phyloP scores from a whole-genome alignment of 106 monocot genomes.

The Allium sativum region DNA sequence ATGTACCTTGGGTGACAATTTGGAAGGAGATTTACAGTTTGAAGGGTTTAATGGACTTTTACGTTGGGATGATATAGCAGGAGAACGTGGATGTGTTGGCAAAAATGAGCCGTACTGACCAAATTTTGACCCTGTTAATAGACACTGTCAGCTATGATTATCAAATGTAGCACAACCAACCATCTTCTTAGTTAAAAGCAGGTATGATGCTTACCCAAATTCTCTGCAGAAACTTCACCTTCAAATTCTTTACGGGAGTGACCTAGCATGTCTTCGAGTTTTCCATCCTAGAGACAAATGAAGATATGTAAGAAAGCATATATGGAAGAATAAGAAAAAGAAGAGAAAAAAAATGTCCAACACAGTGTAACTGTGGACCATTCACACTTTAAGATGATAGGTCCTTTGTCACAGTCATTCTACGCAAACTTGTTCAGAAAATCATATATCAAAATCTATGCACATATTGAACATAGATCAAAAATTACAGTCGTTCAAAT shows the following conservation, averaged over 20 bases:
- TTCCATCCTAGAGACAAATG: conserved; percentile 38
- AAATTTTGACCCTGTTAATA: conserved; percentile 50
- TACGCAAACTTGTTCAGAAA: neutral
- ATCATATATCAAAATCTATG: neutral
- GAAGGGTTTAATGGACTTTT: conserved; percentile 25
- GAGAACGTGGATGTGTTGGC: conserved; percentile 41
- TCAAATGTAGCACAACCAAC: neutral
- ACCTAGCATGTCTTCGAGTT: conserved; percentile 42
- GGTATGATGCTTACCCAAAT: conserved; percentile 31
- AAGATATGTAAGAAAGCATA: neutral
- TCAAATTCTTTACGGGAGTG: conserved; percentile 49
- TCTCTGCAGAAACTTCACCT: conserved; percentile 38
- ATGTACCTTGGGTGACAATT: conserved; percentile 26
- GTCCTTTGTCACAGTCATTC: neutral
- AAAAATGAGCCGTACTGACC: conserved; percentile 74
- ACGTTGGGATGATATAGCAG: conserved; percentile 25
- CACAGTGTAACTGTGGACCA: neutral
- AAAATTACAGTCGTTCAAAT: neutral
- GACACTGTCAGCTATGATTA: neutral
- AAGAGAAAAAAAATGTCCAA: neutral
- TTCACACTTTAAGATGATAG: neutral
- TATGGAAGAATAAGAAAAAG: neutral
- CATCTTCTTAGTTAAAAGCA: neutral
- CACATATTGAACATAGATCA: neutral
- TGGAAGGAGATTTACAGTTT: conserved; percentile 28